Evolutionary conservation across 352 stramenopile species (phyloP), one percentile per base, ranked within the genome.

Genomic region (Elongisporangium prolatum): DNA sequence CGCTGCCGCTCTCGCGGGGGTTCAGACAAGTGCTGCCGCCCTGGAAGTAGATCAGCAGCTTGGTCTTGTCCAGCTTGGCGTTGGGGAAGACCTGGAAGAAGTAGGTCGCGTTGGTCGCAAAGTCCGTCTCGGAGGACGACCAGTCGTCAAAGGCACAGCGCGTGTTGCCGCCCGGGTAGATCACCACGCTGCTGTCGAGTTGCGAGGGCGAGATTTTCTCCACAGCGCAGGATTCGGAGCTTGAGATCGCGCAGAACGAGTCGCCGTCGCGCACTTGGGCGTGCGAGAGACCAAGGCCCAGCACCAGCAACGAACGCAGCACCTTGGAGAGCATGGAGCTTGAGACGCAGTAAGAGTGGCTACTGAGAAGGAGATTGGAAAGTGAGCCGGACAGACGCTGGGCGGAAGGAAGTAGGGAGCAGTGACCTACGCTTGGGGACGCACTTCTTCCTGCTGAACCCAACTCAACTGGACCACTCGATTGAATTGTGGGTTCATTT

Each of bases 41-140:
- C 54, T 88, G 75, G 51, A 88, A 80, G 40, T 77, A 84, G 28
- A 90, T 60, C 59, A 90, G 61, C 11, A 90, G 52, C 64, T 88
- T 90, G 9, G 56, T 69, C 64, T 83, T 81, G 55, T 79, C 71
- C 44, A 60, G 56, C 13, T 61, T 61, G 25, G 48, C 57, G 37
- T 71, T 69, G 4, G 77, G 77, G 49, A 85, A 85, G 48, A 84
- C 70, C 53, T 85, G 74, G 65, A 84, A 84, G 58, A 84, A 81
- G 49, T 70, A 87, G 40, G 72, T 83, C 17, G 72, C 61, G 60
- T 75, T 77, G 17, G 72, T 68, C n/a, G 57, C 65, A 62, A 72
- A 81, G 6, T n/a, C 52, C 17, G 67, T 74, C 50, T 53, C 48
- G 13, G 54, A 52, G 48, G 75, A 60, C 40, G 49, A 50, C 37